Percentiles rank a stretch among this genome's conserved stretches.
These are phyloP conservation scores for Marsdenia floribunda DNA, from an alignment of 257 asterid species.

Conservation along the genomic window DNA sequence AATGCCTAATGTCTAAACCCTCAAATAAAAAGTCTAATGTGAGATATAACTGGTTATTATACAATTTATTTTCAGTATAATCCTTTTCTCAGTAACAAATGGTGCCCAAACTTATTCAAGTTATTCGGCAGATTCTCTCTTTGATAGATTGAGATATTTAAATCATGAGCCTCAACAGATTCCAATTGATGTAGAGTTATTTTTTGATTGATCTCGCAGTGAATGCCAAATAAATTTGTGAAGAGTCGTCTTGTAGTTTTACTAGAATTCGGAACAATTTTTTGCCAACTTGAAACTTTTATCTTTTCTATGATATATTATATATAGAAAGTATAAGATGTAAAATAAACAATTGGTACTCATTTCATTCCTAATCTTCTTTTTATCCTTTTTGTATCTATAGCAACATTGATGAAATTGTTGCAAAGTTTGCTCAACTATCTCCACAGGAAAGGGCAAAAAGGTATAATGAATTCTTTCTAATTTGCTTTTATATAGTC, in stretches of 20 bases:
- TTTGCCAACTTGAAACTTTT: too few relatives aligned
- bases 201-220: neutral
- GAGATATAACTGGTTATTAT: neutral
- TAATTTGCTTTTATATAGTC: slow-evolving; percentile 9
- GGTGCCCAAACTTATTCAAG: neutral
- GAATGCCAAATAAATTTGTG: neutral
- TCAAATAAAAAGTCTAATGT: neutral
- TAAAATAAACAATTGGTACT: neutral
- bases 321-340: too few relatives aligned
- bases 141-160: neutral
- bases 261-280: too few relatives aligned
- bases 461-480: slow-evolving; percentile 38
- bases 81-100: neutral
- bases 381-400: slow-evolving; percentile 13
- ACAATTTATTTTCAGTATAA: neutral
- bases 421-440: slow-evolving; percentile 72
- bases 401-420: slow-evolving; percentile 80
- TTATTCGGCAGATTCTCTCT: neutral
- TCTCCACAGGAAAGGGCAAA: slow-evolving; percentile 82
- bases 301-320: neutral
- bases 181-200: neutral
- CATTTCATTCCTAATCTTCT: neutral
- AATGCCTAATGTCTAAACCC: neutral
- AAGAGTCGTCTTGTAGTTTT: neutral
- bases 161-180: neutral